Evolutionary conservation across 495 filamentous ascomycete genomes (phyloP).

Genomic region (Penicillium angulare): DNA sequence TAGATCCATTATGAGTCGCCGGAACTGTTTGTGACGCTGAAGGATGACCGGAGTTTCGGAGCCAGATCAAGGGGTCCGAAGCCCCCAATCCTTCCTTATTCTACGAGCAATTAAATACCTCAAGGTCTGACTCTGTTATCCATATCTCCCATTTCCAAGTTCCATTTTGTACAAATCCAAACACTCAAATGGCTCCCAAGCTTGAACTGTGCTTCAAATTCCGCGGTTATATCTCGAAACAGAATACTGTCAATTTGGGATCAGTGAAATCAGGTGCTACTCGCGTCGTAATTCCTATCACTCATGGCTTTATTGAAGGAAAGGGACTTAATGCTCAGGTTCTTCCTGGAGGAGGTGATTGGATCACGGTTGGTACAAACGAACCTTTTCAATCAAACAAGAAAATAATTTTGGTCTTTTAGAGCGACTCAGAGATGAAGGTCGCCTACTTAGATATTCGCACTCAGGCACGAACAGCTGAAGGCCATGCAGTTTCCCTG

Average conservation of each 20-base stretch:
- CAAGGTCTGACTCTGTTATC: too few species aligned
- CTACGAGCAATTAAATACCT: too few species aligned
- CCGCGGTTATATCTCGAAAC: not conserved
- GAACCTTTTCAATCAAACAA: too few species aligned
- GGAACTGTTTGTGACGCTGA: too few species aligned
- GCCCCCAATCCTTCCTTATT: too few species aligned
- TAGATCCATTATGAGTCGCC: too few species aligned
- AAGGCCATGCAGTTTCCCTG: not conserved
- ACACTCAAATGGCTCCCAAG: not conserved
- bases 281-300: not conserved
- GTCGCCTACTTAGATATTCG: not conserved
- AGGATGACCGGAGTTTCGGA: too few species aligned
- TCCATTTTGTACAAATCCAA: too few species aligned
- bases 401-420: too few species aligned
- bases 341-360: not conserved
- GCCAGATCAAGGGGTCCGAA: too few species aligned
- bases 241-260: not conserved
- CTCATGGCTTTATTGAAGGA: not conserved
- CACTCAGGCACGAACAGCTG: not conserved
- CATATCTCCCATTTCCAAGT: not conserved
- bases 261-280: not conserved
- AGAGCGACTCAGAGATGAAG: not conserved
- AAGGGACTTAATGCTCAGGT: not conserved
- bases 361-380: not conserved
- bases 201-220: not conserved